Base-by-base conservation (phyloP, 495 filamentous ascomycete genomes). In the Neurospora cerealis region DNA sequence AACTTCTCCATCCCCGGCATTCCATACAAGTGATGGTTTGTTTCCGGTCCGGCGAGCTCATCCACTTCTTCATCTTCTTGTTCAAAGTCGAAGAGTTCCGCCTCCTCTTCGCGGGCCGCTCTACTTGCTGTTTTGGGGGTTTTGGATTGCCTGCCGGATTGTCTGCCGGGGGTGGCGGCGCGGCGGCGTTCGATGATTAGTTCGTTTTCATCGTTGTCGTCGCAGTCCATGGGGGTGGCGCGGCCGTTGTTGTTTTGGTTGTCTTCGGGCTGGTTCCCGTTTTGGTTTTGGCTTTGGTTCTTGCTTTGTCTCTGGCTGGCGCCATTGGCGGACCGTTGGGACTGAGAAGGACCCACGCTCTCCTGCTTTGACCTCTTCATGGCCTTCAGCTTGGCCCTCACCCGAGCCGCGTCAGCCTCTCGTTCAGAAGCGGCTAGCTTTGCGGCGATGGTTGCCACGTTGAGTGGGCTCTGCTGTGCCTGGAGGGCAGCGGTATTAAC, bases 391-490 rank as follows among this genome's bases (percentile, higher is more conserved):
- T 89, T 89, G 5, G 87, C 87, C 19, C 86, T 80, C 0, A 88
- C 86, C 69, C 86, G 83, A 7, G 86, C 86, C 4, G 87, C 86
- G 73, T 88, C 87, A 11, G 87, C 87, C 46, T 89, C 86, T 69
- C 87, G 81, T 70, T 88, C 87, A 3, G 86, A 85, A 9, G 87
- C 87, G 4, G 85, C 87, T 0, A 88, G 82, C 73, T 88, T 89
- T 17, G 86, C 87, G 1, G 85, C 83, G 70, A 89, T 89, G 40
- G 83, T 84, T 24, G 85, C 83, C 82, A 88, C 87, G 39, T 80
- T 85, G 2, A 89, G 74, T 1, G 86, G 86, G 24, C 82, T 85
- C 74, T 88, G 85, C 21, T 83, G 85, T n/a, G 82, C 80, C 8
- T 79, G 76, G 5, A 79, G 80, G 24, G 75, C 36, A 28, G 72